Evolutionary conservation across 2,329 filamentous ascomycete species (phyloP), one percentile per base, ranked within the genome.

Genomic region (Akanthomyces muscarius): DNA sequence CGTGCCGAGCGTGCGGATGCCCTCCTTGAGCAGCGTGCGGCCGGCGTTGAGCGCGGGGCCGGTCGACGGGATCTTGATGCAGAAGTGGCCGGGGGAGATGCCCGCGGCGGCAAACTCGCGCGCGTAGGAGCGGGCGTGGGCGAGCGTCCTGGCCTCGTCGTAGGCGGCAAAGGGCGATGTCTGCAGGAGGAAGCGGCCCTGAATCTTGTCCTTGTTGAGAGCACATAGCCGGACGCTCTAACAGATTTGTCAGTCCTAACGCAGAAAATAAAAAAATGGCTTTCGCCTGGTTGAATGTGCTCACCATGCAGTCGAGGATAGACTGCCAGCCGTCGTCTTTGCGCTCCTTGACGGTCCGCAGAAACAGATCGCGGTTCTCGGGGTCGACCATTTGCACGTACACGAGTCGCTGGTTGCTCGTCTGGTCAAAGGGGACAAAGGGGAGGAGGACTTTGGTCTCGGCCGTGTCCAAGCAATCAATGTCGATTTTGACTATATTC

Each of bases 261-360:
- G 2, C 33, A 6, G 2, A 11, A 11, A 11, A 36, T 4, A 11
- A 36, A 36, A 36, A 36, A 36, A 42, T 21, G 16, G 8, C 5
- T 38, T 18, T 51, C 90, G 89, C 67, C 84, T 87, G 66, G 14
- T 11, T 28, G 7, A 8, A 5, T 25, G 10, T 23, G 85, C 80
- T 11, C 41, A 63, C 61, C 53, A 63, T 60, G 38, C 62, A 58
- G 38, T 53, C 38, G 62, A 63, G 55, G 18, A 63, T 48, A 3
- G 48, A 30, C 77, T 73, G 25, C 65, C 66, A 38, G 66, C 62
- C 52, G 50, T 54, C 14, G 6, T 70, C 64, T 63, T 60, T 50
- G 50, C 41, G 53, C 23, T 63, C 62, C 47, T 44, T n/a, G 30
- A 63, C 61, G 4, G 62, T 58, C 16, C 47, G 38, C 7, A 63